Percentiles rank a stretch among this genome's conserved stretches.
Conservation (phyloP, 495 filamentous ascomycete genomes). For the Aspergillus egyptiacus region DNA sequence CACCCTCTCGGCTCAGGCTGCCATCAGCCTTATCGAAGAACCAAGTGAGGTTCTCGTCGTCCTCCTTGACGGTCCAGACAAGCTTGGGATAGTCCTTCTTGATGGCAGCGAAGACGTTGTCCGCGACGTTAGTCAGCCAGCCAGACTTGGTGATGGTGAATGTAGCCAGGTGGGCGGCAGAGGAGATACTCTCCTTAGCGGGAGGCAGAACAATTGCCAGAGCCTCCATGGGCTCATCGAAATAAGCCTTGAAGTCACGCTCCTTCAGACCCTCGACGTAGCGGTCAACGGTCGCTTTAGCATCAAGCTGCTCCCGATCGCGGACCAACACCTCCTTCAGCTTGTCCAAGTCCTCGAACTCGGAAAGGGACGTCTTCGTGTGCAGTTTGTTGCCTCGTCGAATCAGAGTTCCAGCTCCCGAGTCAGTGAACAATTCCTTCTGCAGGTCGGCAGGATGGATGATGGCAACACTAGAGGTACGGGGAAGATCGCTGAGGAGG, state of each 20-base stretch:
- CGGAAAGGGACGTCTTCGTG: conserved; percentile 62
- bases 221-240: conserved; percentile 93
- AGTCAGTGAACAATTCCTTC: conserved; percentile 95
- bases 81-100: conserved; percentile 89
- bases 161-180: conserved; percentile 75
- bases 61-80: conserved; percentile 94
- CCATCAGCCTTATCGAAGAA: conserved; percentile 98
- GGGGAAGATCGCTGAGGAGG: conserved; percentile 75
- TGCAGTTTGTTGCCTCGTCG: conserved; percentile 87
- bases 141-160: conserved; percentile 93
- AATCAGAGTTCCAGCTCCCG: conserved; percentile 91
- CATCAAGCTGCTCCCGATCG: conserved; percentile 80
- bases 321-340: conserved; percentile 80
- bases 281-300: conserved; percentile 74
- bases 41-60: conserved; percentile 97
- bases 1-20: conserved; percentile 73
- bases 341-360: conserved; percentile 71
- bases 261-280: conserved; percentile 73
- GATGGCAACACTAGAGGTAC: conserved; percentile 93
- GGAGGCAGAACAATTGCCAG: conserved; percentile 87
- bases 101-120: conserved; percentile 90
- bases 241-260: conserved; percentile 86
- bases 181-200: conserved; percentile 34
- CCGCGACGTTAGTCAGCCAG: conserved; percentile 94
- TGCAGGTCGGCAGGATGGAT: conserved; percentile 93